phyloP scores from a whole-genome alignment of 2,329 filamentous ascomycete genomes.

The Neopestalotiopsis sp. region DNA sequence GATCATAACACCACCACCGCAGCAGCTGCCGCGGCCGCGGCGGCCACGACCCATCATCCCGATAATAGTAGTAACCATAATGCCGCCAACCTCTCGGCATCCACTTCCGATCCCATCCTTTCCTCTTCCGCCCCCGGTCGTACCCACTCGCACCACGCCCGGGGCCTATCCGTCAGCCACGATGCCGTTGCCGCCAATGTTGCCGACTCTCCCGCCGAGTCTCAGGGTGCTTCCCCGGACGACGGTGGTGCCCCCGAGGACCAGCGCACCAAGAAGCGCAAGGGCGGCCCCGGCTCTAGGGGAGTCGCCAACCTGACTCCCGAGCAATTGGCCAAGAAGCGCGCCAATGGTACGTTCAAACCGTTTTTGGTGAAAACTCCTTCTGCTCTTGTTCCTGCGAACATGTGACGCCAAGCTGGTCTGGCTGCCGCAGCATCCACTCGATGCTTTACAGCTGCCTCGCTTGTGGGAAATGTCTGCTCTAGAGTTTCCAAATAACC shows the following conservation, averaged over 20 bases:
- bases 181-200: constrained; percentile 23
- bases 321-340: constrained; percentile 74
- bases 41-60: constrained; percentile 12
- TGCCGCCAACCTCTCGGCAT: not conserved
- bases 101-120: constrained; percentile 16
- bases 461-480: not conserved
- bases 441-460: not conserved
- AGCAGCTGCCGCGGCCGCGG: constrained; percentile 11
- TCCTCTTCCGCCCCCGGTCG: constrained; percentile 11
- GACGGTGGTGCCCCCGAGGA: constrained; percentile 26
- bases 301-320: constrained; percentile 70
- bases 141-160: constrained; percentile 29
- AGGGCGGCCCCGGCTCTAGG: constrained; percentile 48
- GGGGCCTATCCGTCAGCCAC: constrained; percentile 22
- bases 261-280: constrained; percentile 50
- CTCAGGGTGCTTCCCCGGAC: constrained; percentile 22
- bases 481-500: not conserved
- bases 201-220: constrained; percentile 29
- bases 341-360: constrained; percentile 54
- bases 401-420: not conserved
- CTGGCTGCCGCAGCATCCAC: not conserved
- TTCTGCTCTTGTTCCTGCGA: not conserved
- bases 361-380: not conserved
- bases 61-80: not conserved
- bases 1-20: not conserved